A percentile compares a stretch with the other conserved stretches of the same genome.
Evolutionary conservation across 2,329 filamentous ascomycete genomes (phyloP).

Genomic region (Aspergillus uvarum): DNA sequence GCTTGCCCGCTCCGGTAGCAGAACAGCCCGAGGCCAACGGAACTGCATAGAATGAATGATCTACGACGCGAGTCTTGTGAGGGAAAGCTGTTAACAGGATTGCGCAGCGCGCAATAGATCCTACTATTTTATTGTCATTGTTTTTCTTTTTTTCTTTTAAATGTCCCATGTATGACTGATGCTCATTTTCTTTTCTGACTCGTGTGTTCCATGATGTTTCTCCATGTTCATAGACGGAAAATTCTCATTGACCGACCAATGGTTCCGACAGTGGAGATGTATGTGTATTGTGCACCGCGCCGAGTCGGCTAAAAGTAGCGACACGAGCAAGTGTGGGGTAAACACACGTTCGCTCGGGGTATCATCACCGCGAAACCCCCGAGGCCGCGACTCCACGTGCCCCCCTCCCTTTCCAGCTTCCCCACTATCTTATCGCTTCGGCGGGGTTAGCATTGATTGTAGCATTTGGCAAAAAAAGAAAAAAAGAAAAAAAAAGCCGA

Average conservation of each 20-base stretch:
- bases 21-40: slow-evolving; percentile 25
- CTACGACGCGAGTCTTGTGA: not conserved
- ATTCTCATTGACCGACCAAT: not conserved
- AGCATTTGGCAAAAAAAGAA: not conserved
- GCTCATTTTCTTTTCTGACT: slow-evolving; percentile 3
- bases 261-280: slow-evolving; percentile 7
- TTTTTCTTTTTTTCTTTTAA: slow-evolving; percentile 1
- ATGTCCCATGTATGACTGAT: slow-evolving; percentile 8
- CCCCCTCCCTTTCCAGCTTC: not conserved
- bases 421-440: slow-evolving; percentile 1
- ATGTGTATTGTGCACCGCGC: not conserved
- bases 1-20: slow-evolving; percentile 39
- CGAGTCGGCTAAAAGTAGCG: not conserved
- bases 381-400: slow-evolving; percentile 15
- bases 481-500: not conserved
- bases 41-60: not conserved
- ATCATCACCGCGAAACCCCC: slow-evolving; percentile 33
- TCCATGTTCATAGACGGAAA: slow-evolving; percentile 3
- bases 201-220: not conserved
- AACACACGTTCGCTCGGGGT: slow-evolving; percentile 26
- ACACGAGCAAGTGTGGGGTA: slow-evolving; percentile 18
- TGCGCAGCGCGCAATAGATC: slow-evolving; percentile 1
- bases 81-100: not conserved
- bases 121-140: slow-evolving; percentile 9
- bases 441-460: not conserved